A percentile compares a stretch with the other conserved stretches of the same genome.
Evolutionary conservation across 2,329 filamentous ascomycete genomes (phyloP).

Genomic region (Exserohilum rostratum): DNA sequence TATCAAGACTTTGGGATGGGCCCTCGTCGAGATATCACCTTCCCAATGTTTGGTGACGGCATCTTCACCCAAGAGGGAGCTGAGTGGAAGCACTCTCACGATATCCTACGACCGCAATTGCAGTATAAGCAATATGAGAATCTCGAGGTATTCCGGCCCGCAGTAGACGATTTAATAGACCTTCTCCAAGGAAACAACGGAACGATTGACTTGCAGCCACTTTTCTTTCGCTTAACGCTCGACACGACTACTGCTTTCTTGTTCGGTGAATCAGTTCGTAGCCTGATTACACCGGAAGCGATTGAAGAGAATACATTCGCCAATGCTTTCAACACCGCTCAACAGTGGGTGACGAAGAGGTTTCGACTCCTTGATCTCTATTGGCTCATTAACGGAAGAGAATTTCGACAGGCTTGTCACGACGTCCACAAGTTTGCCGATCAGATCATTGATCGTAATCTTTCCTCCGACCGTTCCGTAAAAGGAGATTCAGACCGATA

Average conservation of each 20-base stretch:
- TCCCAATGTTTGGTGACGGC: slow-evolving; percentile 51
- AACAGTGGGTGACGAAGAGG: slow-evolving; percentile 44
- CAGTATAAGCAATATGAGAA: slow-evolving; percentile 55
- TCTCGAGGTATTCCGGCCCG: slow-evolving; percentile 61
- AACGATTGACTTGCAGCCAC: slow-evolving; percentile 62
- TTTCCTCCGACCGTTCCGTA: slow-evolving; percentile 37
- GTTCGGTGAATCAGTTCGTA: slow-evolving; percentile 59
- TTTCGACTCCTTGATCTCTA: slow-evolving; percentile 49
- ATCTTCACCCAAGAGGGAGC: slow-evolving; percentile 44
- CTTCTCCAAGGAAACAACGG: slow-evolving; percentile 47
- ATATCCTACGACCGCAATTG: not conserved
- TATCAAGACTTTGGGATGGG: slow-evolving; percentile 48
- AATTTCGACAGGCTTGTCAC: slow-evolving; percentile 27
- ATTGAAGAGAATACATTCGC: too few relatives aligned
- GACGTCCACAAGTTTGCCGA: slow-evolving; percentile 46
- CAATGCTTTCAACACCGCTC: slow-evolving; percentile 50
- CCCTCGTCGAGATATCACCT: slow-evolving; percentile 41
- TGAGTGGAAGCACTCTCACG: slow-evolving; percentile 16
- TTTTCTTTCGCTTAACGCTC: slow-evolving; percentile 70
- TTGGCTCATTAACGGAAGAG: slow-evolving; percentile 51
- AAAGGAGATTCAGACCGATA: slow-evolving; percentile 35
- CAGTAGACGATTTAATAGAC: slow-evolving; percentile 61
- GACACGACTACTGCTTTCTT: slow-evolving; percentile 72
- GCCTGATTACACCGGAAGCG: too few relatives aligned
- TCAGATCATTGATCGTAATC: slow-evolving; percentile 54